These are phyloP conservation scores for Aurinia saxatilis DNA, from an alignment of 345 rosid genomes.

Conservation along the genomic window DNA sequence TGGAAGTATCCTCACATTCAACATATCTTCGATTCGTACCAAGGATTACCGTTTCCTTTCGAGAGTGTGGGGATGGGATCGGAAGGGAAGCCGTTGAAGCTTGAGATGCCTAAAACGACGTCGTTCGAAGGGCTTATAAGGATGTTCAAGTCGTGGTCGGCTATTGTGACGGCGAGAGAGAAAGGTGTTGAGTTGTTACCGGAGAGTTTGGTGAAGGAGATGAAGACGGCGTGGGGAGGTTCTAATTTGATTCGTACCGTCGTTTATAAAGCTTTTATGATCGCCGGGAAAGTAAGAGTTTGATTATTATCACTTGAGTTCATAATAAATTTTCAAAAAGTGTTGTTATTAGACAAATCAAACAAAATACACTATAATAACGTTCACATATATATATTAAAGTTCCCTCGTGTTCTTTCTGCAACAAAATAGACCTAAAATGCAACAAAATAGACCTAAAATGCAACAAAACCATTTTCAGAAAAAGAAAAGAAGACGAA, in stretches of 20 bases:
- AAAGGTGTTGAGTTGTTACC: conserved; percentile 58
- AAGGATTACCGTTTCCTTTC: conserved; percentile 58
- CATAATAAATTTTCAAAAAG: not conserved
- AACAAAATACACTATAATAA: conserved; percentile 24
- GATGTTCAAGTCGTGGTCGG: conserved; percentile 50
- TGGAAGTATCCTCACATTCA: conserved; percentile 35
- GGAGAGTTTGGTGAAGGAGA: conserved; percentile 35
- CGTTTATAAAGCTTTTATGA: conserved; percentile 50
- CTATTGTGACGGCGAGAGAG: conserved; percentile 40
- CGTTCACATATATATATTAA: conserved; percentile 17
- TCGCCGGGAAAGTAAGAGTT: conserved; percentile 40
- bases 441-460: conserved; percentile 21
- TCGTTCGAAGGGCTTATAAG: conserved; percentile 44
- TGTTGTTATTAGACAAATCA: conserved; percentile 18
- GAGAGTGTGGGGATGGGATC: conserved; percentile 49
- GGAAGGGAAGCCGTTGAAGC: conserved; percentile 46
- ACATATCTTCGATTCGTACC: conserved; percentile 36
- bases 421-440: conserved; percentile 22
- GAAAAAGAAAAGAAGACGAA: conserved; percentile 13
- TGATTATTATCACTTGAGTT: not conserved
- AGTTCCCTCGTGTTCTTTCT: not conserved
- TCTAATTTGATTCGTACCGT: conserved; percentile 31
- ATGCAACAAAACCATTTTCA: conserved; percentile 18
- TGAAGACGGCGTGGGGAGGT: conserved; percentile 58
- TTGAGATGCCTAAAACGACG: conserved; percentile 46